Evolutionary conservation across 1,284 basidiomycete species (phyloP).

Genomic region (Kalmanozyma brasiliensis): DNA sequence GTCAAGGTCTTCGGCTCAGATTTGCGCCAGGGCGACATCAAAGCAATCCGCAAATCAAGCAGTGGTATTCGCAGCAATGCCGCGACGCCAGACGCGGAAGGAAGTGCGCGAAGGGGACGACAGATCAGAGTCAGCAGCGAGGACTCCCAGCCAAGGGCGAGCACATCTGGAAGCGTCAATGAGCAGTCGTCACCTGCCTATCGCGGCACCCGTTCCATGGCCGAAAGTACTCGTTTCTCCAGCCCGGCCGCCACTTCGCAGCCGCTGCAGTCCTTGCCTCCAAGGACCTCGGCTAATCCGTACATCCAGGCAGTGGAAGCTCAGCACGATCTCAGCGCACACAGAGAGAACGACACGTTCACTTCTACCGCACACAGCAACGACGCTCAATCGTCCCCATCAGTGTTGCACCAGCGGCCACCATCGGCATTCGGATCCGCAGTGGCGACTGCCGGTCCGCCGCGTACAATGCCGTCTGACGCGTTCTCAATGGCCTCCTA

Average conservation of each 20-base stretch:
- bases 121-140: too few relatives aligned
- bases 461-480: constrained; percentile 3
- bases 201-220: neutral
- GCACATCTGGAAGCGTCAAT: too few relatives aligned
- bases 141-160: too few relatives aligned
- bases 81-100: constrained; percentile 26
- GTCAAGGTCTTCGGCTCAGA: constrained; percentile 42
- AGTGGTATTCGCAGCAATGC: constrained; percentile 5
- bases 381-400: neutral
- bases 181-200: constrained; percentile 2
- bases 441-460: neutral
- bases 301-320: too few relatives aligned
- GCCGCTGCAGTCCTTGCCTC: constrained; percentile 2
- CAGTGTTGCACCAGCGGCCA: constrained; percentile 3
- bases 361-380: neutral
- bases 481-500: neutral
- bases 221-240: constrained; percentile 10
- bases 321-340: neutral
- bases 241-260: constrained; percentile 15
- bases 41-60: constrained; percentile 17
- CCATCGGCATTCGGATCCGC: neutral
- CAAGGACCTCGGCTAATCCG: too few relatives aligned
- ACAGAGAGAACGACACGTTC: neutral
- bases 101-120: too few relatives aligned
- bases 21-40: constrained; percentile 29